Base-by-base conservation (phyloP, 805 yeast genomes). In the Candida saitoana region DNA sequence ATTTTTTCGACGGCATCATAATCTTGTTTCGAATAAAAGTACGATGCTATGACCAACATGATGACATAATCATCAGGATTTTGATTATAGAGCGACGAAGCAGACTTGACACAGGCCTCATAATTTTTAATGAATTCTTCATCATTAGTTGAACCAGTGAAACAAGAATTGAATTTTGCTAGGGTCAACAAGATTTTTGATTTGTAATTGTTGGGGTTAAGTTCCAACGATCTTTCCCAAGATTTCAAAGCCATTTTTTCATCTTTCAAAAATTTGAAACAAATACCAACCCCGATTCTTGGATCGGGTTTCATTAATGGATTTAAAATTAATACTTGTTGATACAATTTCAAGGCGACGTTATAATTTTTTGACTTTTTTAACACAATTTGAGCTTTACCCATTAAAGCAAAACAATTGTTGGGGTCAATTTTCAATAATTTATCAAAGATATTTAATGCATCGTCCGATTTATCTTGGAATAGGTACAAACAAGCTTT, bases 231-330 rank as follows among this genome's bases (percentile, higher is more conserved):
- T 55, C 97, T 76, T 47, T 77, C 76, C 97, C 98, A 93, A 0
- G 98, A 84, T 38, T 69, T 67, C 5, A 75, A 56, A 0, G 99
- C 98, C 68, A 87, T 76, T 39, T 75, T 76, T 48, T 78, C 76
- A 59, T 87, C 95, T 40, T 84, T 84, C 47, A 93, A 67, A 46
- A 78, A 78, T 97, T 97, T 93, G 58, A 82, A 91, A 62, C 97
- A 90, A 49, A 93, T 67, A 27, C 99, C 99, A 46, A 91, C 79
- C 20, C 98, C 99, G 46, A 93, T 76, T 62, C 99, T 74, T 15
- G 97, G 95, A 65, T 91, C 97, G 3, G 98, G 97, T 51, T 77
- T 76, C 51, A 84, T 66, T 29, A 84, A 59, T 2, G 97, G 97
- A 47, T 88, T 82, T 38, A 82, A 70, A 25, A 82, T 73, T 49